Evolutionary conservation across 2,329 filamentous ascomycete species (phyloP), one percentile per base, ranked within the genome.

Genomic region (Neonectria sp.): DNA sequence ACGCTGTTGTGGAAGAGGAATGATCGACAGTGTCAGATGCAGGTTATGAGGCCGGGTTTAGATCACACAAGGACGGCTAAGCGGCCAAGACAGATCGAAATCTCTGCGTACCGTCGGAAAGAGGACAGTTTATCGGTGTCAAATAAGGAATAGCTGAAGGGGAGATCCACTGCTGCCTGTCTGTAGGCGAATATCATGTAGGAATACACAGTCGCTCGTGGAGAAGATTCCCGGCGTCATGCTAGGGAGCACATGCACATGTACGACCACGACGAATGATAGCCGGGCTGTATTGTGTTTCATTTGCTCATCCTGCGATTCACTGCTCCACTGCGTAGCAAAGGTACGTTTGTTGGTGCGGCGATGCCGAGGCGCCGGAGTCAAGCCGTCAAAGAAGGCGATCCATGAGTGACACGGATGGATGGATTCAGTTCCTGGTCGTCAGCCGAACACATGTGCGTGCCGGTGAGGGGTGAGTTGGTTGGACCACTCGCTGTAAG

Each of bases 131-230:
- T 11, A 12, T 65, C 63, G 63, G 63, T 65, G 51, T 27, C 57
- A 65, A 52, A 65, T 65, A 52, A 29, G 63, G 63, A 60, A 56
- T 65, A 65, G 57, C 52, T 56, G 31, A 33, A 21, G 45, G 31
- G 15, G 12, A 40, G 12, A 8, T 15, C 6, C 56, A 11, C 17
- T 24, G 56, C 4, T 45, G 46, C 43, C n/a, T 25, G 56, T 37
- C 48, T 45, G 17, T 40, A 9, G 21, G n/a, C 11, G 25, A 35
- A 25, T 13, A 43, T 48, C 21, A n/a, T 15, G 21, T 21, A 25
- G 31, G 51, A 56, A 29, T 33, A 40, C 51, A 35, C 40, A 33
- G 11, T 60, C 29, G 37, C 29, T 21, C 35, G 13, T 49, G 40
- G 37, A 24, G 25, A 49, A 35, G 55, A 45, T 31, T 58, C 29